These are phyloP conservation scores for Beauveria sp. DNA, from an alignment of 2,329 filamentous ascomycete genomes.

Conservation along the genomic window DNA sequence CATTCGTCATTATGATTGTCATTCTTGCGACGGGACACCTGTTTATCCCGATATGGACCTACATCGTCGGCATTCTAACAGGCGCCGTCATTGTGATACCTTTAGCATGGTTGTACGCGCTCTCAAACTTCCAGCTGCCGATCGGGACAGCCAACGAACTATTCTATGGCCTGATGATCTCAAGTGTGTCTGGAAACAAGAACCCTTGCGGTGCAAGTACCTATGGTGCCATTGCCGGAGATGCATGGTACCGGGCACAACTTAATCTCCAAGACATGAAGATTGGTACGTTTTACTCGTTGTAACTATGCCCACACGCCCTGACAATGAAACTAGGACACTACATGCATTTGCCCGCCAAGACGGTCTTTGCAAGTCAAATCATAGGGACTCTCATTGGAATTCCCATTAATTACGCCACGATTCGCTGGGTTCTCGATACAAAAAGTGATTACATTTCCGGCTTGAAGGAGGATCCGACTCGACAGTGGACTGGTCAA, in stretches of 20 bases:
- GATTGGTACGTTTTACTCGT: constrained; percentile 31
- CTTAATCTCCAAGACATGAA: constrained; percentile 55
- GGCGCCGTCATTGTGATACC: constrained; percentile 49
- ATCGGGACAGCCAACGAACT: constrained; percentile 55
- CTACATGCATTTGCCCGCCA: constrained; percentile 54
- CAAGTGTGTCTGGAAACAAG: constrained; percentile 39
- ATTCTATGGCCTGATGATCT: constrained; percentile 52
- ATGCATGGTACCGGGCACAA: constrained; percentile 53
- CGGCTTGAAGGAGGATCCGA: constrained; percentile 42
- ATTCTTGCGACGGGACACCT: constrained; percentile 43
- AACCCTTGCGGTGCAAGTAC: constrained; percentile 51
- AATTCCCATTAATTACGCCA: constrained; percentile 53
- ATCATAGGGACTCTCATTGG: constrained; percentile 51
- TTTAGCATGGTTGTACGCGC: constrained; percentile 50
- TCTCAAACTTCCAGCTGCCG: constrained; percentile 45
- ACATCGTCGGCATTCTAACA: constrained; percentile 47
- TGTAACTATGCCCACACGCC: neutral
- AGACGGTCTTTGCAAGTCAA: constrained; percentile 52
- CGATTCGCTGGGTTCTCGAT: constrained; percentile 51
- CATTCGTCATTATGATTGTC: constrained; percentile 34
- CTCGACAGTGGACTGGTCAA: constrained; percentile 56
- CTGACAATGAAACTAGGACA: constrained; percentile 26
- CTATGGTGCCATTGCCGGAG: constrained; percentile 52
- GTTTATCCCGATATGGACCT: constrained; percentile 53
- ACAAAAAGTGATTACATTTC: constrained; percentile 48